Evolutionary conservation across 169 alveolate species (phyloP), one percentile per base, ranked within the genome.

Genomic region (Neospora caninum): DNA sequence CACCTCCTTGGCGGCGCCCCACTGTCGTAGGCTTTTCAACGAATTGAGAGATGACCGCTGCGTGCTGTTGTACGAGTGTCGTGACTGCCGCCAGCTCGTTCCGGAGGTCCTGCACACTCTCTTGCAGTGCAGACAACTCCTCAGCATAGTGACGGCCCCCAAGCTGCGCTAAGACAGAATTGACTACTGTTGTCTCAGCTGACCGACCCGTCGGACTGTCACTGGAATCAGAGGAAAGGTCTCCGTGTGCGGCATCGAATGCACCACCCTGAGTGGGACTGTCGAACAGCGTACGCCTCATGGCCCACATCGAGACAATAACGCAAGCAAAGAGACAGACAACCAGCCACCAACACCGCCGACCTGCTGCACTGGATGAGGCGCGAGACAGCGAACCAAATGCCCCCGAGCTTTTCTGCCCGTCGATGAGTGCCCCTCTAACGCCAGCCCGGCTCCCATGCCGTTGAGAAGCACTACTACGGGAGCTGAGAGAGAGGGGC

Each of bases 41-140:
- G 34, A 73, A 73, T 34, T 73, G 84, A 73, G 41, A n/a, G 7
- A 73, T 73, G 29, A 73, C 41, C 22, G 45, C 84, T 43, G 49
- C 84, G 25, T 73, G 84, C 22, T 73, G 84, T 43, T 73, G 84
- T 43, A 73, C 84, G 41, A 73, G 84, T 18, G 84, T 73, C 84
- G 84, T 73, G 43, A 73, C 45, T 20, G 84, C 84, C 1, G 84
- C 84, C 22, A 73, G 84, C 84, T 73, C 84, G 43, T 73, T 73
- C n/a, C 84, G 84, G 34, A 73, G 41, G 45, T 73, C 84, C 45
- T 73, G 84, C 39, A 73, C 84, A 34, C 84, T 73, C 45, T n/a
- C 84, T 0, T 73, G 39, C 43, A 73, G 84, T 1, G 84, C 84
- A 73, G 84, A 73, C 16, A 73, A 36, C 45, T 73, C 84, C 22